phyloP scores from a whole-genome alignment of 495 filamentous ascomycete species.

The Xylaria castorea region DNA sequence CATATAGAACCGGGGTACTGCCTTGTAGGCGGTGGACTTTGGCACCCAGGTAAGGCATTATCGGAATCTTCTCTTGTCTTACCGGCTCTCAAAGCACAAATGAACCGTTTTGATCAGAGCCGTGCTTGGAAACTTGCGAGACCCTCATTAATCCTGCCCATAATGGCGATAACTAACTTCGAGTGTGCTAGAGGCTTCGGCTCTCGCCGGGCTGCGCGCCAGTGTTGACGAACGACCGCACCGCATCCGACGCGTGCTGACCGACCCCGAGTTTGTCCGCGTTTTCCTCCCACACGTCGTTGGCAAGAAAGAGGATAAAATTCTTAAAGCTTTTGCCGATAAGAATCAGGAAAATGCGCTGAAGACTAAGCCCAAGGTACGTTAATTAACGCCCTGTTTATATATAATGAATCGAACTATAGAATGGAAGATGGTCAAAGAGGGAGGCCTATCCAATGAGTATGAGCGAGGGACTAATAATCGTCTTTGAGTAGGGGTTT shows the following conservation, averaged over 20 bases:
- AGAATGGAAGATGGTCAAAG: too few relatives aligned
- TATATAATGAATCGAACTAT: background rate
- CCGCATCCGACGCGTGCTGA: slow-evolving; percentile 70
- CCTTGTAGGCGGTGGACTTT: slow-evolving; percentile 75
- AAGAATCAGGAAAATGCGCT: slow-evolving; percentile 74
- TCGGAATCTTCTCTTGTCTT: background rate
- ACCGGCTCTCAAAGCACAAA: background rate
- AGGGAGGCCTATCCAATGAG: background rate
- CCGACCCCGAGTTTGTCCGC: slow-evolving; percentile 60
- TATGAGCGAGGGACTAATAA: slow-evolving; percentile 44
- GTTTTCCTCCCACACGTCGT: slow-evolving; percentile 65
- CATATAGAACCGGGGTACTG: slow-evolving; percentile 51
- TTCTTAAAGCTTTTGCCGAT: slow-evolving; percentile 70
- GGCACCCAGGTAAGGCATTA: slow-evolving; percentile 62
- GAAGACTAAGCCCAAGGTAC: slow-evolving; percentile 85
- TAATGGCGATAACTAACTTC: background rate
- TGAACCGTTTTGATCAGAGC: background rate
- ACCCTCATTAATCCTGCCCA: background rate
- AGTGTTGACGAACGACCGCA: slow-evolving; percentile 74
- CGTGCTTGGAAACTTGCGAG: background rate
- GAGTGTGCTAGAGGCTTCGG: slow-evolving; percentile 46
- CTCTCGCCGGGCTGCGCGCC: slow-evolving; percentile 68
- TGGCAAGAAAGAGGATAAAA: slow-evolving; percentile 55
- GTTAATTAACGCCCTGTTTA: slow-evolving; percentile 30
- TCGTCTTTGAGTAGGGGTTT: slow-evolving; percentile 58